These are phyloP conservation scores for Tetradesmus lagerheimii DNA, from an alignment of 139 green algal genomes.

Conservation along the genomic window DNA sequence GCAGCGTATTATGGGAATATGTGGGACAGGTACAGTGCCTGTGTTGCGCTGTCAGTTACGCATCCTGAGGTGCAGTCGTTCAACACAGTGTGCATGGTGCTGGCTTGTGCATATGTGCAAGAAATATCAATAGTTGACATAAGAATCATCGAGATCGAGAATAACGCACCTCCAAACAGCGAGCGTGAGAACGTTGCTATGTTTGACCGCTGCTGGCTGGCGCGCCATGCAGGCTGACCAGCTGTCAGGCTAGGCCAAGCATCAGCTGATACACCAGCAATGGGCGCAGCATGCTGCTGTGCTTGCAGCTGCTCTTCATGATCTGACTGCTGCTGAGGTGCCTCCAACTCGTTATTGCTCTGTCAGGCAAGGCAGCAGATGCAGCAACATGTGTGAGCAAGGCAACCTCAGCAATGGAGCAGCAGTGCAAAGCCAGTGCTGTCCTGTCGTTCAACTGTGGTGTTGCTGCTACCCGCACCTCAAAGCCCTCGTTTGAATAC, in stretches of 20 bases:
- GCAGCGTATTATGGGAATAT: not conserved
- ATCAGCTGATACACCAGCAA: not conserved
- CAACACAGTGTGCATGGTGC: too few relatives aligned
- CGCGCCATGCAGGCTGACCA: not conserved
- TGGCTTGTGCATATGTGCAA: not conserved
- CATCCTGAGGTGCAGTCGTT: too few relatives aligned
- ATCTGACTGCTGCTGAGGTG: not conserved
- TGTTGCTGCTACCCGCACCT: conserved; percentile 35
- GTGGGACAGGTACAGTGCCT: too few relatives aligned
- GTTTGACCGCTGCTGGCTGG: conserved; percentile 8
- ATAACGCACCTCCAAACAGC: not conserved
- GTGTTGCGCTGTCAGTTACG: too few relatives aligned
- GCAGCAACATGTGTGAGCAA: not conserved
- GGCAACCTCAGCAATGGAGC: not conserved
- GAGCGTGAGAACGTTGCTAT: not conserved
- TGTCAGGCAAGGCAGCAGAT: not conserved
- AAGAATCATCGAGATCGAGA: not conserved
- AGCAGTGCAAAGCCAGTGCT: not conserved
- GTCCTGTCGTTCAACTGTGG: not conserved
- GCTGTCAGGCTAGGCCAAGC: conserved; percentile 25
- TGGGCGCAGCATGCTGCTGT: not conserved
- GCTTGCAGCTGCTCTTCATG: not conserved
- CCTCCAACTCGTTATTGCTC: conserved; percentile 50
- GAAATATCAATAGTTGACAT: not conserved
- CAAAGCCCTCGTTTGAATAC: conserved; percentile 64